A percentile compares a stretch with the other conserved stretches of the same genome.
Evolutionary conservation across 371 early-diverging fungal species (phyloP).

Genomic region (Smittium culicis): DNA sequence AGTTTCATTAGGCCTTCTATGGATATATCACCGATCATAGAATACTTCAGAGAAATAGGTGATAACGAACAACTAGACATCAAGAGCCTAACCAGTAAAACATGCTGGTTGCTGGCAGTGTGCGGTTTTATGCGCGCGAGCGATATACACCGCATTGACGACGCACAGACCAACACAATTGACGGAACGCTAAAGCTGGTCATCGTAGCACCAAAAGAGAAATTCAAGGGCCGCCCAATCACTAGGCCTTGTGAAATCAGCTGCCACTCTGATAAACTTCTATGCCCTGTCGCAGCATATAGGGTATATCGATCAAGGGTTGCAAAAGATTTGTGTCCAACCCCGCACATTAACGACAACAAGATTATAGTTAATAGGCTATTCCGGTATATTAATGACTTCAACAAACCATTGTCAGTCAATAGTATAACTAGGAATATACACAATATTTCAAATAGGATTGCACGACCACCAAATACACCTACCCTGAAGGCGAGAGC

Average conservation of each 20-base stretch:
- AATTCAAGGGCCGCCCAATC: not conserved
- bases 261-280: too few relatives aligned
- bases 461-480: too few relatives aligned
- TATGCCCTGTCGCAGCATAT: too few relatives aligned
- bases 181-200: not conserved
- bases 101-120: not conserved
- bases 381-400: too few relatives aligned
- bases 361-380: too few relatives aligned
- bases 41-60: not conserved
- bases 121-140: not conserved
- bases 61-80: not conserved
- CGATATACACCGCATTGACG: not conserved
- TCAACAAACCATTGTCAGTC: too few relatives aligned
- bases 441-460: too few relatives aligned
- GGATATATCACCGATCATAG: not conserved
- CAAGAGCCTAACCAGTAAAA: not conserved
- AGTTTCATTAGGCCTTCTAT: not conserved
- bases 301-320: too few relatives aligned
- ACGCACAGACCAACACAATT: not conserved
- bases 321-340: too few relatives aligned
- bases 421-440: too few relatives aligned
- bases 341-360: too few relatives aligned
- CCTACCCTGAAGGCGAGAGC: too few relatives aligned
- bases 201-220: constrained; percentile 1
- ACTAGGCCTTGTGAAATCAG: not conserved